Percentiles rank a stretch among this genome's conserved stretches.
phyloP scores from a whole-genome alignment of 345 rosid species.

The Pistacia vera region DNA sequence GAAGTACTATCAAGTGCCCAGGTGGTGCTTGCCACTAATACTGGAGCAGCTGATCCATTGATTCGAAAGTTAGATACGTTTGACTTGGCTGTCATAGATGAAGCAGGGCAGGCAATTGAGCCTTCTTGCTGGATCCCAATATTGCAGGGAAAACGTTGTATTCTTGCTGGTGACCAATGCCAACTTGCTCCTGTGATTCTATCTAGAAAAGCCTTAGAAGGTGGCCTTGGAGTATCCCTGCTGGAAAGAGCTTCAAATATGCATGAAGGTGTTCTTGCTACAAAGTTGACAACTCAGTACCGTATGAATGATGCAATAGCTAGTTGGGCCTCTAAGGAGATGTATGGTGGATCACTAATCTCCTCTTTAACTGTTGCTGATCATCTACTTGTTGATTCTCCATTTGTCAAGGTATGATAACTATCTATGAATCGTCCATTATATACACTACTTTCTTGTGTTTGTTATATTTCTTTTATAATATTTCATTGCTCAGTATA shows the following conservation, averaged over 20 bases:
- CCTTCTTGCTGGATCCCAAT: conserved; percentile 96
- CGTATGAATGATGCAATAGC: conserved; percentile 97
- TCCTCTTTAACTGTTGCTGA: conserved; percentile 73
- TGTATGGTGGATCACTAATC: conserved; percentile 82
- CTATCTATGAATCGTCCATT: conserved; percentile 20
- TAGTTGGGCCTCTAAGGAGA: conserved; percentile 98
- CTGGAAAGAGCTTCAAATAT: conserved; percentile 81
- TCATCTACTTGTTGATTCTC: conserved; percentile 89
- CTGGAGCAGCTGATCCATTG: conserved; percentile 94
- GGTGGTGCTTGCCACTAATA: conserved; percentile 92
- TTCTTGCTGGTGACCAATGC: conserved; percentile 91
- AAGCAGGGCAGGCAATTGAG: conserved; percentile 97
- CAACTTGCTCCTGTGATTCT: conserved; percentile 95
- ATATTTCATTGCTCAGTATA: not conserved
- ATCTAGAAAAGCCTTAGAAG: conserved; percentile 85
- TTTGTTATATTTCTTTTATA: not conserved
- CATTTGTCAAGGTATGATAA: conserved; percentile 80
- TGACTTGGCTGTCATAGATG: conserved; percentile 94
- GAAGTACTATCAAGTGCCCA: conserved; percentile 81
- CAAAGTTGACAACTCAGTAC: conserved; percentile 76
- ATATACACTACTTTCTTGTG: conserved; percentile 11
- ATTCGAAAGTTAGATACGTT: conserved; percentile 72
- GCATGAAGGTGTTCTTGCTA: conserved; percentile 74
- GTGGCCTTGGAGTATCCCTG: conserved; percentile 86
- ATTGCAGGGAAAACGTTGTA: conserved; percentile 89